Evolutionary conservation across 2,329 filamentous ascomycete genomes (phyloP), one percentile per base, ranked within the genome.

Genomic region (Pezicula neosporulosa): DNA sequence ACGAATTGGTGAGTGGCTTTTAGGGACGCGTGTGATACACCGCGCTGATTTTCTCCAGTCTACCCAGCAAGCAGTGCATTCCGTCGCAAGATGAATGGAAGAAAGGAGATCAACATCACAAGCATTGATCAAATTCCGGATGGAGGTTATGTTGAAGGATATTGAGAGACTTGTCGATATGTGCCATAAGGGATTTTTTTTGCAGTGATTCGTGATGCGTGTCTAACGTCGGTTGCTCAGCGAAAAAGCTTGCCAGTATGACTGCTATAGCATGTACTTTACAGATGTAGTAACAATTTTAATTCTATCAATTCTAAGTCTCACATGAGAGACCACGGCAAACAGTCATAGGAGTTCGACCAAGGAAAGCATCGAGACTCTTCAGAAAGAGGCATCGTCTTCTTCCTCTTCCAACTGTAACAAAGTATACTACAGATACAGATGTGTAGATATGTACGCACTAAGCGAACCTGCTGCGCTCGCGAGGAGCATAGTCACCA

Each of bases 61-160:
- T 74, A 73, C 54, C 68, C 63, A 10, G 64, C 66, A 6, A 72
- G 69, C 49, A 67, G 63, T 44, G 57, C 47, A 9, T 58, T 69
- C 43, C 62, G 68, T 43, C 60, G 65, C 27, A 65, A 69, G 58
- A 64, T 72, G 60, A 73, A 72, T 57, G 70, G 64, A 0, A 62
- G 66, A 42, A 64, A 65, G 53, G 65, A 69, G 52, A 56, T 71
- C 15, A 52, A 68, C 48, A 60, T 73, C 9, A 66, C 59, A 24
- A 66, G 58, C 44, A 67, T 73, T 42, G 66, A 69, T 53, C 66
- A 73, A 51, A 65, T 73, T 39, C 70, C 70, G 6, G 54, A 58
- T 48, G 45, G 42, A 15, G 52, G 52, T 12, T 55, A 49, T 38
- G 52, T 57, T 24, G 41, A 49, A 30, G 36, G 35, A 36, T 42